Evolutionary conservation across 2,329 filamentous ascomycete species (phyloP).

Genomic region (Tolypocladium pustulatum): DNA sequence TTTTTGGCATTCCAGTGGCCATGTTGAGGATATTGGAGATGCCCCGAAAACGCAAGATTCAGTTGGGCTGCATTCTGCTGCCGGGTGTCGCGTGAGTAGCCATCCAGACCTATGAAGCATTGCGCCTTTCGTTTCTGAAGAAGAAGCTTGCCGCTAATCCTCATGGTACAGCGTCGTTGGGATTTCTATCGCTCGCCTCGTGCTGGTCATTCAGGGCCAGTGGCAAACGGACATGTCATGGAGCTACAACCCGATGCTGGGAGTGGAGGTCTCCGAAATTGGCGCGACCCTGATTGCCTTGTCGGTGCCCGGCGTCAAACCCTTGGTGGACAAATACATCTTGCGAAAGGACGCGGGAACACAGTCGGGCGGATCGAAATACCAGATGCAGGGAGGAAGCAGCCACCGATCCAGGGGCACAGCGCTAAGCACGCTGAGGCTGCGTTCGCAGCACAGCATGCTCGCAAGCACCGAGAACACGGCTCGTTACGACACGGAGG

Average conservation of each 20-base stretch:
- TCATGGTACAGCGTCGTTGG: slow-evolving; percentile 29
- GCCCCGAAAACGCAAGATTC: slow-evolving; percentile 31
- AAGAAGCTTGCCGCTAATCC: not conserved
- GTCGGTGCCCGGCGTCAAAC: slow-evolving; percentile 39
- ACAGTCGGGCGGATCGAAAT: slow-evolving; percentile 12
- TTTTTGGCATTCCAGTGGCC: slow-evolving; percentile 38
- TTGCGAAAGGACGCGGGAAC: slow-evolving; percentile 12
- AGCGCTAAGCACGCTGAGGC: slow-evolving; percentile 17
- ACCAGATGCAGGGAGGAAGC: slow-evolving; percentile 6
- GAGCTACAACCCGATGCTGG: slow-evolving; percentile 39
- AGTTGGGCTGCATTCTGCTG: slow-evolving; percentile 34
- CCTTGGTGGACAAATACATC: slow-evolving; percentile 27
- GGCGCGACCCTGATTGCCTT: slow-evolving; percentile 38
- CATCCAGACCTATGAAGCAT: too few relatives aligned
- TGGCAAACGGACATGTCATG: slow-evolving; percentile 37
- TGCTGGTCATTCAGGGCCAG: slow-evolving; percentile 36
- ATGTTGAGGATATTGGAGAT: slow-evolving; percentile 36
- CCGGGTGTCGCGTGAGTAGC: slow-evolving; percentile 34
- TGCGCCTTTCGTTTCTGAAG: not conserved
- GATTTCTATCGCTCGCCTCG: slow-evolving; percentile 35
- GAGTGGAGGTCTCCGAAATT: slow-evolving; percentile 38
- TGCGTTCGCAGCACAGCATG: slow-evolving; percentile 17
- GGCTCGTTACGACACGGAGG: slow-evolving; percentile 10
- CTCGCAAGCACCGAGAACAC: slow-evolving; percentile 16
- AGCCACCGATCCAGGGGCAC: slow-evolving; percentile 13